Conservation (phyloP, 176 grass and related monocot species). For the Themeda triandra region DNA sequence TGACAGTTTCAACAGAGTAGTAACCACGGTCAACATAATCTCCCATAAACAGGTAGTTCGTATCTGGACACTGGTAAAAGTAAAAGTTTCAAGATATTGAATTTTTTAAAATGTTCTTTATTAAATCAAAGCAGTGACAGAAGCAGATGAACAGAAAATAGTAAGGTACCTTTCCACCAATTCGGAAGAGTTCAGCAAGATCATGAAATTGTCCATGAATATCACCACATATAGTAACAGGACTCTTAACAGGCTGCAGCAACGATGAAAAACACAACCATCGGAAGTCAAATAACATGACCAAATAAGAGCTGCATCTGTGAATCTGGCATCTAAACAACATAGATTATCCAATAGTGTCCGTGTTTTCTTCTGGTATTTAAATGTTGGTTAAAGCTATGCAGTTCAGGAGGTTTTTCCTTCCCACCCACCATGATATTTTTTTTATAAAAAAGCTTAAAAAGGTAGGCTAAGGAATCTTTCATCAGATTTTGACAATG, state of each 20-base stretch:
- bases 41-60: constrained; percentile 99
- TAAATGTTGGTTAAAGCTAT: neutral
- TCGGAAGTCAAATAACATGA: constrained; percentile 6
- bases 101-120: neutral
- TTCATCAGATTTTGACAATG: neutral
- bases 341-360: neutral
- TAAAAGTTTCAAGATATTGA: constrained; percentile 18
- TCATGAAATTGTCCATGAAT: constrained; percentile 99
- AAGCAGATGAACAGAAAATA: constrained; percentile 15
- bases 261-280: constrained; percentile 15
- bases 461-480: neutral
- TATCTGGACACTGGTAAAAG: constrained; percentile 85
- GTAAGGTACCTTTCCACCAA: constrained; percentile 81
- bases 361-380: neutral
- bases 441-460: neutral
- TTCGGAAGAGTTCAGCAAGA: constrained; percentile 92
- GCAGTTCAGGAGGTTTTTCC: neutral
- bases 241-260: constrained; percentile 92
- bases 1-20: constrained; percentile 98
- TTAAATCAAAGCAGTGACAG: neutral
- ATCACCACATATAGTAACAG: constrained; percentile 97
- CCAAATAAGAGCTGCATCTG: neutral
- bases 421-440: neutral
- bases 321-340: neutral
- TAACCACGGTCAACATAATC: constrained; percentile 99